Evolutionary conservation across 768 basidiomycete genomes (phyloP).

Genomic region (Suillus placidus): DNA sequence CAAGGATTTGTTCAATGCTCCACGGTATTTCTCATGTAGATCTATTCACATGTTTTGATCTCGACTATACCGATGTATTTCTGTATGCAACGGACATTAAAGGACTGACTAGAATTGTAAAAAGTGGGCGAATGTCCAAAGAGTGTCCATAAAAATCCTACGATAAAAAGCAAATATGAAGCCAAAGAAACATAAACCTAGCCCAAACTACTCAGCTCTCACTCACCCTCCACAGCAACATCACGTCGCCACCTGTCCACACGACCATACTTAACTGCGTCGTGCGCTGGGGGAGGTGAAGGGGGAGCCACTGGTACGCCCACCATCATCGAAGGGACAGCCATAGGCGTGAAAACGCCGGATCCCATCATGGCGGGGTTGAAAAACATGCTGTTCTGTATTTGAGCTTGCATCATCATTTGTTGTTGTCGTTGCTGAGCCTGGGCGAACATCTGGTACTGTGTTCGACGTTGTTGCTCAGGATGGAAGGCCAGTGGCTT

Average conservation of each 20-base stretch:
- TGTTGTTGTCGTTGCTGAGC: conserved; percentile 47
- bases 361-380: conserved; percentile 69
- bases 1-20: conserved; percentile 37
- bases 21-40: conserved; percentile 40
- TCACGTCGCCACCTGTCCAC: conserved; percentile 85
- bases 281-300: conserved; percentile 66
- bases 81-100: conserved; percentile 37
- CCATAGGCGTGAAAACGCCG: conserved; percentile 65
- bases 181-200: conserved; percentile 15
- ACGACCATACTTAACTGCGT: conserved; percentile 64
- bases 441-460: conserved; percentile 44
- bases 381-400: conserved; percentile 78
- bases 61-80: conserved; percentile 40
- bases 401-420: conserved; percentile 76
- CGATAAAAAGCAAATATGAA: conserved; percentile 17
- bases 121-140: conserved; percentile 9
- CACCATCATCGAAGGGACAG: conserved; percentile 52
- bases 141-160: conserved; percentile 8
- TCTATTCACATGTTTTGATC: conserved; percentile 35
- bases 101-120: conserved; percentile 34
- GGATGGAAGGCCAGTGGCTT: conserved; percentile 72
- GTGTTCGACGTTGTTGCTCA: conserved; percentile 77
- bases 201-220: conserved; percentile 33
- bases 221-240: conserved; percentile 73
- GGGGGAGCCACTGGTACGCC: conserved; percentile 44